Evolutionary conservation across 305 asterid genomes (phyloP).

Genomic region (Rubia tinctorum): DNA sequence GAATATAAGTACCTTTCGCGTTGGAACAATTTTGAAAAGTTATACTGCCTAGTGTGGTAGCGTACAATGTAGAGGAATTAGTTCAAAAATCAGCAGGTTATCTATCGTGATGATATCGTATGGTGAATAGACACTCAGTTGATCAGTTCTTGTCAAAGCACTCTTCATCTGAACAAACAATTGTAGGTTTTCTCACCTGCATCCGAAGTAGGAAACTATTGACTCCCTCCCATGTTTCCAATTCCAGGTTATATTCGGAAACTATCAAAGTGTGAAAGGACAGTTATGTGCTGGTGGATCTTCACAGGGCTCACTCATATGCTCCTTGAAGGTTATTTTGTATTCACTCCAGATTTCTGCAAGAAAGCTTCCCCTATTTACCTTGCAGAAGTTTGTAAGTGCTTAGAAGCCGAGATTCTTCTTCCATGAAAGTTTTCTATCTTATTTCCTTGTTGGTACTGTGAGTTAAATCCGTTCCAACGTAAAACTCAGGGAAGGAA

Average conservation of each 20-base stretch:
- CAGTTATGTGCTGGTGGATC: constrained; percentile 86
- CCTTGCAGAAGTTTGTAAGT: constrained; percentile 92
- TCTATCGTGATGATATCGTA: neutral
- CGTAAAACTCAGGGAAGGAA: constrained; percentile 75
- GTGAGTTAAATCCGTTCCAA: neutral
- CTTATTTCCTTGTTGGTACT: neutral
- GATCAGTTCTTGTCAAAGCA: neutral
- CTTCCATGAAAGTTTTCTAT: neutral
- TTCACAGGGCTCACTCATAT: constrained; percentile 81
- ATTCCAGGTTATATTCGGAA: constrained; percentile 50
- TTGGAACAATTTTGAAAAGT: neutral
- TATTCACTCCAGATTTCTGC: constrained; percentile 71
- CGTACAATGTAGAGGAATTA: neutral
- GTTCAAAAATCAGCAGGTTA: neutral
- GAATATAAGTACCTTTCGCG: neutral
- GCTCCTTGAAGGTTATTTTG: constrained; percentile 75
- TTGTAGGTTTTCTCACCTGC: neutral
- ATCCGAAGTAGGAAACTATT: neutral
- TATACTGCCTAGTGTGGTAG: neutral
- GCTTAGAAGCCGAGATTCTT: neutral
- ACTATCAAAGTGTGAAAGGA: constrained; percentile 56
- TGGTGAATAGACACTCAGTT: neutral
- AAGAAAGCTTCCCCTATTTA: constrained; percentile 53
- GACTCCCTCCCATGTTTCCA: neutral
- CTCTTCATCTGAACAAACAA: neutral